A percentile compares a stretch with the other conserved stretches of the same genome.
Conservation (phyloP, 805 yeast species). For the Alloascoidea africana region DNA sequence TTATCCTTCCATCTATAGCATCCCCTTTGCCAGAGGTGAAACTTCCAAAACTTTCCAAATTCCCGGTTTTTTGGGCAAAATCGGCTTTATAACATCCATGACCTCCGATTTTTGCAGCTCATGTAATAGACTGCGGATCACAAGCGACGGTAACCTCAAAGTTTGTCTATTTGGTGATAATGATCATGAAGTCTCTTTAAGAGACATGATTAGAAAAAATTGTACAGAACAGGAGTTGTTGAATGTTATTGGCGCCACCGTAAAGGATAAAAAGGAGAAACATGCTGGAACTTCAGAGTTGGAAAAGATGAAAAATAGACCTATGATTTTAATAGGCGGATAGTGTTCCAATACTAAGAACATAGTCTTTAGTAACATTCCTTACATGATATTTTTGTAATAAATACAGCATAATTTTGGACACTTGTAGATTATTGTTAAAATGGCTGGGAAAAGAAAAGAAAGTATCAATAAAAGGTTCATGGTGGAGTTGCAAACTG, state of each 20-base stretch:
- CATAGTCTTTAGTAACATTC: no score
- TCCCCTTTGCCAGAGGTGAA: conserved; percentile 22
- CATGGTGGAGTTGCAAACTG: no score
- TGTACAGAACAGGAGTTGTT: conserved; percentile 21
- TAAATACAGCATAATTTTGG: no score
- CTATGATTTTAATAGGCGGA: conserved; percentile 45
- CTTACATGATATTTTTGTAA: conserved; percentile 8
- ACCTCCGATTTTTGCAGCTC: conserved; percentile 35
- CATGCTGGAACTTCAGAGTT: conserved; percentile 37
- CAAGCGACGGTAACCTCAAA: conserved; percentile 38
- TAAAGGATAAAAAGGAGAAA: conserved; percentile 28
- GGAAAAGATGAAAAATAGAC: conserved; percentile 31
- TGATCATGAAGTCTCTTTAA: conserved; percentile 30
- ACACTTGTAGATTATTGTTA: no score
- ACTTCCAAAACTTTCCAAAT: conserved; percentile 31
- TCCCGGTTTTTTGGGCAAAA: conserved; percentile 26
- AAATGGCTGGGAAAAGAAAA: no score
- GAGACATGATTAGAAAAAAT: conserved; percentile 26
- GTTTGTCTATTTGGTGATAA: conserved; percentile 36
- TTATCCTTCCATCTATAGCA: conserved; percentile 17
- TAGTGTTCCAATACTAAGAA: no score
- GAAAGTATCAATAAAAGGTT: no score
- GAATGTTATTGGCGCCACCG: conserved; percentile 27
- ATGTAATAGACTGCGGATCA: conserved; percentile 35
- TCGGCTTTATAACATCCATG: conserved; percentile 43